Evolutionary conservation across 371 early-diverging fungal species (phyloP).

Genomic region (Mortierella sp.): DNA sequence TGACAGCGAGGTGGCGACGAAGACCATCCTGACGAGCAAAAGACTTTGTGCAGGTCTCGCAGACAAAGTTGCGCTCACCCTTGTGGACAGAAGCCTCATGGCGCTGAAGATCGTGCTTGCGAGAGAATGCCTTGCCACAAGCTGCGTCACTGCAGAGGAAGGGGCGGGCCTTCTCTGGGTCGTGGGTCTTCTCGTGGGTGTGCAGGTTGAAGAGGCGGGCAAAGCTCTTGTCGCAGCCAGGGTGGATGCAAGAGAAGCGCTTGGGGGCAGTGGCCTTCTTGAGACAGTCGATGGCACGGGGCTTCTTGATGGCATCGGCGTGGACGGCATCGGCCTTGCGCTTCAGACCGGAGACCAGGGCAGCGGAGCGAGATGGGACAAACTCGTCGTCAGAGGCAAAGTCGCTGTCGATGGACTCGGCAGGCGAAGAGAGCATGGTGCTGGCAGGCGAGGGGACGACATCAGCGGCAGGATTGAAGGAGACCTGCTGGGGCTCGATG

Average conservation of each 20-base stretch:
- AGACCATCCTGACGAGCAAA: conserved; percentile 81
- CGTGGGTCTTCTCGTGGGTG: conserved; percentile 79
- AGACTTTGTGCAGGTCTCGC: conserved; percentile 64
- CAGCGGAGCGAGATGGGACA: conserved; percentile 43
- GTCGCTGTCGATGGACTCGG: conserved; percentile 8
- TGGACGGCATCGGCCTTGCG: conserved; percentile 24
- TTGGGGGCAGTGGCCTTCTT: conserved; percentile 33
- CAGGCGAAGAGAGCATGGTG: conserved; percentile 17
- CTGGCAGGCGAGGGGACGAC: conserved; percentile 14
- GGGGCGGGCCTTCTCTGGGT: conserved; percentile 68
- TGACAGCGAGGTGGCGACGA: conserved; percentile 58
- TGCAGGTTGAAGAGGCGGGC: conserved; percentile 80
- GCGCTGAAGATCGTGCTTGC: conserved; percentile 79
- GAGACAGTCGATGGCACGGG: neutral
- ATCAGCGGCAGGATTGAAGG: neutral
- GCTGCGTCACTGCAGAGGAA: conserved; percentile 61
- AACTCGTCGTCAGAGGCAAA: conserved; percentile 28
- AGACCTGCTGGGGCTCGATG: conserved; percentile 18
- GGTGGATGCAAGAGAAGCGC: conserved; percentile 58
- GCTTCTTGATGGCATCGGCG: conserved; percentile 13
- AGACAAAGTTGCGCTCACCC: conserved; percentile 67
- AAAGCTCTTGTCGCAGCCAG: conserved; percentile 66
- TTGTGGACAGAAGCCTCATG: conserved; percentile 75
- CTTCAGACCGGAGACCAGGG: conserved; percentile 46
- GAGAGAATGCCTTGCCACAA: conserved; percentile 69